Conservation (phyloP, 2,329 filamentous ascomycete genomes). For the Stromatinia cepivora region DNA sequence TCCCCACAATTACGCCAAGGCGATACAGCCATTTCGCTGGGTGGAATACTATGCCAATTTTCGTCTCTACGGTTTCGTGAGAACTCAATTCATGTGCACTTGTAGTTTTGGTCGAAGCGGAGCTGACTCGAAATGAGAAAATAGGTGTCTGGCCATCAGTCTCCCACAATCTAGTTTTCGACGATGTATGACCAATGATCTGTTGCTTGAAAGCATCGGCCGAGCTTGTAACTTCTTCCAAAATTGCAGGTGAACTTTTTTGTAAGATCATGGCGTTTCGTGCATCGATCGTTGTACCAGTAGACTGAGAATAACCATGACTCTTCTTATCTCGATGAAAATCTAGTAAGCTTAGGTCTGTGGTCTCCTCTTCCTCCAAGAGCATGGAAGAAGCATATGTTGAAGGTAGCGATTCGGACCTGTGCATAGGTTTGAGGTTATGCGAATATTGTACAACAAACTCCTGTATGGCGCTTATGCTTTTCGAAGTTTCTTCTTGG, state of each 20-base stretch:
- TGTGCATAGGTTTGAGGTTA: not conserved
- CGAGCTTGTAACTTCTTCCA: not conserved
- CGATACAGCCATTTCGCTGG: slow-evolving; percentile 3
- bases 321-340: not conserved
- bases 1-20: not conserved
- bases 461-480: slow-evolving; percentile 6
- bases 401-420: not conserved
- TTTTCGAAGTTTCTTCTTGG: slow-evolving; percentile 9
- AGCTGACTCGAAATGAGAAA: not conserved
- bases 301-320: not conserved
- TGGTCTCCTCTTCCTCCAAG: not conserved
- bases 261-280: no score
- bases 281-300: not conserved
- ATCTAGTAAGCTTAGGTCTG: not conserved
- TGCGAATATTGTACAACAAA: not conserved
- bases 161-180: not conserved
- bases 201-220: not conserved
- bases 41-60: not conserved
- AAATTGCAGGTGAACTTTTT: not conserved
- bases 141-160: not conserved
- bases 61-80: not conserved
- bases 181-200: not conserved
- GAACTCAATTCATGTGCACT: not conserved
- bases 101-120: not conserved
- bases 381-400: not conserved